Evolutionary conservation across 805 yeast genomes (phyloP), one percentile per base, ranked within the genome.

Genomic region (Cyberlindnera euphorbiae): DNA sequence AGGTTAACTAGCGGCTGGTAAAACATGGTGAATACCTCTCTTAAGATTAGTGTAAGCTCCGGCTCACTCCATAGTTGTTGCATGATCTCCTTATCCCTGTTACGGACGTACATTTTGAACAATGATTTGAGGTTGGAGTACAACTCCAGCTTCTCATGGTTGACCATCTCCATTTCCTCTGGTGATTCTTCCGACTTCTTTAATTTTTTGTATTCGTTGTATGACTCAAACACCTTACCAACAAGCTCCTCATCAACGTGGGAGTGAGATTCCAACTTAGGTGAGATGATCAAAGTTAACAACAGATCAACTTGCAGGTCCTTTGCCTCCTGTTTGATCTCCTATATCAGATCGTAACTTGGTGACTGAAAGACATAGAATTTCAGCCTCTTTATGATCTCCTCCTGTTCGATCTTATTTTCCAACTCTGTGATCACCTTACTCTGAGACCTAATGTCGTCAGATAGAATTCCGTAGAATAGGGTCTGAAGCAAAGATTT

Each of bases 11-110:
- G 62, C 1, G 94, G 93, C 44, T 79, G 81, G 54, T 82, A 84
- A 44, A 84, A 77, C 44, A 83, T 64, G 2, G 85, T 66, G 31
- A 93, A 68, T 19, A 87, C 65, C 32, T 84, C 85, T 46, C 82
- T 82, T 39, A 89, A 64, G 28, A 90, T 67, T 25, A 69, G 69
- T n/a, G 88, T 79, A 30, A 94, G 63, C 46, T 83, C 85, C 0
- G 90, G 87, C 49, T 89, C 95, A 30, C 76, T 77, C 95, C 96
- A 86, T 28, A 89, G 55, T 52, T 80, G 79, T 49, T 78, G 79
- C 66, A 89, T 60, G 28, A 82, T 62, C 38, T 77, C 75, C 55
- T 86, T 88, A 53, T 90, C 98, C 25, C 77, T 73, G 39, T 75
- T 79, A 24, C 93, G 71, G 1, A 84, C 64, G 44, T 71, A 71